Base-by-base conservation (phyloP, 768 basidiomycete species). In the Boletus reticulatus region DNA sequence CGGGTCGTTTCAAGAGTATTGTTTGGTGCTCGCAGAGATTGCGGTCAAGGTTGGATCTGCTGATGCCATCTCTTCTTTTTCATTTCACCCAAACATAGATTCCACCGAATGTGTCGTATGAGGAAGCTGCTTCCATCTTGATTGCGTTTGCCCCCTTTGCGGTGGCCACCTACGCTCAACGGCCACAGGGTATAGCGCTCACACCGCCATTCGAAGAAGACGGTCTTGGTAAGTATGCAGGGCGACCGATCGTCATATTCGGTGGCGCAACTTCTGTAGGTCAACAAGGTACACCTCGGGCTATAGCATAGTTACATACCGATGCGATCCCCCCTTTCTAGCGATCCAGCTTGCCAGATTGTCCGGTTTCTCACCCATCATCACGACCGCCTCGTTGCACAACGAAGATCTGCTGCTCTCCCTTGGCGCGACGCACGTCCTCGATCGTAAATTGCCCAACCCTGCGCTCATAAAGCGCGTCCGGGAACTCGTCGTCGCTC, bases 201-300 rank as follows among this genome's bases (percentile, higher is more conserved):
- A 52, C 53, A 6, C 60, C 70, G 17, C 72, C 73, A 6, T 73
- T 71, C 58, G 62, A 65, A 32, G 10, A 43, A 11, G 67, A 52
- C 13, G 71, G 70, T 2, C 55, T 58, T 10, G 70, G 63, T 17
- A 72, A 69, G 50, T 70, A 75, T 46, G 50, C 57, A 1, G 65
- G 52, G 16, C 65, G 70, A 47, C 69, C 73, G 4, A 55, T 71
- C n/a, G 20, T 77, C 20, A 63, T 77, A 31, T 51, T 75, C 12
- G 76, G 74, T 20, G 76, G 76, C 16, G 60, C 75, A 24, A 53
- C 69, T 4, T 72, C 72, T 20, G 49, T 76, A 13, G 76, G 75
- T 7, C 74, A 76, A 50, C 69, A 62, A 48, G 73, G 74, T 75
- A 50, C 5, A 38, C 4, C 17, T 19, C 1, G 4, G 12, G 6